These are phyloP conservation scores for Sonneratia alba DNA, from an alignment of 345 rosid species.

Conservation along the genomic window DNA sequence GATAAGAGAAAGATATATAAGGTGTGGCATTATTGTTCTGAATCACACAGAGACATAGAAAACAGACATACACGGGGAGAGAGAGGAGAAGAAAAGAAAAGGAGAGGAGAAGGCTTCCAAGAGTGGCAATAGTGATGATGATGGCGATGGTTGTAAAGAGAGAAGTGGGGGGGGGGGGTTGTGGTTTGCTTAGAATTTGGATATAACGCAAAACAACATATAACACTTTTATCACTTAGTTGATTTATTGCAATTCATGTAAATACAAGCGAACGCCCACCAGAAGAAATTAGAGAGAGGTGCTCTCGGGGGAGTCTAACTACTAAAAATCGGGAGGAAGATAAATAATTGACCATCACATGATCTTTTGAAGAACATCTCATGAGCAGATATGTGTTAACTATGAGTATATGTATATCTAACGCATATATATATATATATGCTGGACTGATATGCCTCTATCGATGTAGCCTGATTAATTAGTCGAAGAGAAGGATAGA, in stretches of 20 bases:
- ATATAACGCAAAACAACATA: constrained; percentile 16
- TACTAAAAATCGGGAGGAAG: too few species aligned
- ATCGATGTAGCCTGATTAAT: not conserved
- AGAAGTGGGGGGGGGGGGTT: constrained; percentile 11
- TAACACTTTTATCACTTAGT: not conserved
- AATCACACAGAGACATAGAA: constrained; percentile 5
- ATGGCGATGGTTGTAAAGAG: constrained; percentile 32
- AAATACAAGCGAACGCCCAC: not conserved
- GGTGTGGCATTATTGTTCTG: constrained; percentile 15
- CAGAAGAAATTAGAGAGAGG: constrained; percentile 1
- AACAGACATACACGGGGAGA: not conserved
- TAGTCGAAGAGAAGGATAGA: constrained; percentile 43
- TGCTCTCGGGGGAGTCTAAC: not conserved
- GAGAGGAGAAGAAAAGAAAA: constrained; percentile 13
- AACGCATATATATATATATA: too few species aligned
- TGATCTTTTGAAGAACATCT: too few species aligned
- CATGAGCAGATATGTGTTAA: too few species aligned
- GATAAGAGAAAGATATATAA: constrained; percentile 22
- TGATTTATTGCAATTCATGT: not conserved
- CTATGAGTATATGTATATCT: too few species aligned
- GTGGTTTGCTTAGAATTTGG: constrained; percentile 55
- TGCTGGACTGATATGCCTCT: too few species aligned
- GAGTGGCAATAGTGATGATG: constrained; percentile 62
- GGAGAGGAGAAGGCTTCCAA: constrained; percentile 32
- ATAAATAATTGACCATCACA: too few species aligned